Conservation (phyloP, 805 yeast species). For the Metschnikowia proteae region DNA sequence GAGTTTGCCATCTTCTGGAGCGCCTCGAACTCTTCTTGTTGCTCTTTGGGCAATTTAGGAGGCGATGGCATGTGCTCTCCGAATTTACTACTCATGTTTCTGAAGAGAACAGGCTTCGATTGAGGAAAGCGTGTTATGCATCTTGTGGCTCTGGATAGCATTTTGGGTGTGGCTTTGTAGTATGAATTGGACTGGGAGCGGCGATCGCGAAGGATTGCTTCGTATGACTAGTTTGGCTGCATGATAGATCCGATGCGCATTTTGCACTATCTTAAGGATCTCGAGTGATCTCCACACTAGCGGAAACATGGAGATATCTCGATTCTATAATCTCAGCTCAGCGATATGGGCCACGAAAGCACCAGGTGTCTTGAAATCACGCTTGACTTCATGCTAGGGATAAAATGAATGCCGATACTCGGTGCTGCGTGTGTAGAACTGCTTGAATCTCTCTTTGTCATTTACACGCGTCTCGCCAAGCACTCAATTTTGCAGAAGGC, state of each 20-base stretch:
- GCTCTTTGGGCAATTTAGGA: slow-evolving; percentile 71
- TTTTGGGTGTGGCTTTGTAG: neutral
- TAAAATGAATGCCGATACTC: slow-evolving; percentile 1
- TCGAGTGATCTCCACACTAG: neutral
- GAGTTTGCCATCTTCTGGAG: slow-evolving; percentile 78
- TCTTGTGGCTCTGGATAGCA: neutral
- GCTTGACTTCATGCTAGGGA: neutral
- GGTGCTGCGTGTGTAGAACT: neutral
- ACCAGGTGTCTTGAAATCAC: too few relatives aligned
- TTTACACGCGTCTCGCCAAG: neutral
- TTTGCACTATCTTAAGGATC: neutral
- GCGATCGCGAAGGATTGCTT: neutral
- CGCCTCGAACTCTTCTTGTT: slow-evolving; percentile 88
- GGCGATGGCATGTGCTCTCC: slow-evolving; percentile 43
- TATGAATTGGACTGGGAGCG: neutral
- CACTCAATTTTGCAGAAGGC: neutral
- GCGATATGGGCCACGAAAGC: too few relatives aligned
- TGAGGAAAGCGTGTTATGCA: neutral
- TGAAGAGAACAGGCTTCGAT: neutral
- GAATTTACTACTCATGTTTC: slow-evolving; percentile 14
- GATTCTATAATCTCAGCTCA: too few relatives aligned
- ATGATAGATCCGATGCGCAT: neutral
- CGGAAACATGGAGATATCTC: neutral
- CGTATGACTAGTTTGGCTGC: neutral
- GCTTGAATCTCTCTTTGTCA: too few relatives aligned